Evolutionary conservation across 2,329 filamentous ascomycete genomes (phyloP), one percentile per base, ranked within the genome.

Genomic region (Fusarium poae): DNA sequence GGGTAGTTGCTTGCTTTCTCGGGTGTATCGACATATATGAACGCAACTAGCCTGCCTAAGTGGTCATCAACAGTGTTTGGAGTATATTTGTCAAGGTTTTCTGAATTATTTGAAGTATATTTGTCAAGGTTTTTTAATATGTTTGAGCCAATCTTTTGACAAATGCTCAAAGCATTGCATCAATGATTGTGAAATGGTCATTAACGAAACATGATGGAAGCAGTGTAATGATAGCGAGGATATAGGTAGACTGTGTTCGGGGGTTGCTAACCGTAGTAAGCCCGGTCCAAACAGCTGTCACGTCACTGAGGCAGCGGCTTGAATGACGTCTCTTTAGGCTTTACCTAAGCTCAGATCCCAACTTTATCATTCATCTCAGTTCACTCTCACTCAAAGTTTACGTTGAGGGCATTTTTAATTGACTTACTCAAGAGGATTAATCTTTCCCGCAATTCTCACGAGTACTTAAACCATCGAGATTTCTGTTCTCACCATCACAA

Each of bases 281-380:
- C 43, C 73, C 73, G 73, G 50, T 16, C 55, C 43, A 43, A 37
- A 52, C 55, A 30, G 15, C 45, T 45, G 23, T 23, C 42, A 65
- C 55, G 54, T 57, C 68, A 72, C 63, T 54, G 65, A 74, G 73
- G 73, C 73, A 75, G 51, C 68, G 61, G 54, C 62, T 64, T 63
- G 54, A 72, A 74, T 75, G 71, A 75, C 74, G 74, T 75, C 64
- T 68, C 61, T 53, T 65, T 42, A 32, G 44, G 56, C 45, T 62
- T 68, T 50, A 50, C 51, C 53, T 44, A 62, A 65, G 68, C 60
- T 62, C 45, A 40, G 25, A 21, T 44, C 34, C 46, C 35, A 35
- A 32, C 20, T 27, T 37, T n/a, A 45, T 43, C 23, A 30, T 39
- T 21, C 52, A 46, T 55, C 30, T 51, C 50, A 40, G 37, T 44